Evolutionary conservation across 1,284 basidiomycete genomes (phyloP), one percentile per base, ranked within the genome.

Genomic region (Trametes polyzona): DNA sequence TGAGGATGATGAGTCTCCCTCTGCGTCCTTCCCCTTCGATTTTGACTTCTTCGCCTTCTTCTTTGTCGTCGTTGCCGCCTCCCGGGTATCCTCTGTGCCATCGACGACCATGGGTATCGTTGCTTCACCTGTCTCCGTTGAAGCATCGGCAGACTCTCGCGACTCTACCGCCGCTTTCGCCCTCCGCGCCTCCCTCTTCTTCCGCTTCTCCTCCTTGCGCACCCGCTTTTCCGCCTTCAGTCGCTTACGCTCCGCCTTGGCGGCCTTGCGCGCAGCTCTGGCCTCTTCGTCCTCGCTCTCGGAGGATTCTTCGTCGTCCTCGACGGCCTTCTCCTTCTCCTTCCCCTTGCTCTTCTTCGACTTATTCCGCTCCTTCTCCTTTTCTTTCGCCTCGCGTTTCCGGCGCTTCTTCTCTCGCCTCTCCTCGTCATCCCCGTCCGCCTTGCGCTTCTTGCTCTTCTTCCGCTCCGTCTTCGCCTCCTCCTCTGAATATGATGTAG

Each of bases 161-260:
- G 23, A 40, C 5, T 14, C 11, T 27, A 46, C 47, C 21, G 40
- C 37, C 10, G 37, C 47, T 39, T 47, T 50, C 24, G 23, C 24
- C 6, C 24, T 26, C 41, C 29, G 26, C 39, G 36, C 47, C 9
- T 36, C 52, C 33, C 52, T 49, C 46, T 59, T 57, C 57, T 66
- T 60, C 33, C 64, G 57, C 52, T 52, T 62, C 50, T 65, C 65
- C 57, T 68, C 65, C 48, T 66, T 66, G 41, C 61, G 66, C 29
- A 61, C 63, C 23, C 61, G 58, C 55, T 66, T 67, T 52, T 70
- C 69, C 37, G 47, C 67, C 37, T 57, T 64, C 52, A 57, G 52
- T 46, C 58, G 64, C 55, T 61, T 68, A 55, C 63, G 62, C 58
- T 67, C 67, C 30, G 61, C 66, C 44, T 62, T 69, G 47, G 58